phyloP scores from a whole-genome alignment of 2,329 filamentous ascomycete species.

The Cladosporium oxysporum region DNA sequence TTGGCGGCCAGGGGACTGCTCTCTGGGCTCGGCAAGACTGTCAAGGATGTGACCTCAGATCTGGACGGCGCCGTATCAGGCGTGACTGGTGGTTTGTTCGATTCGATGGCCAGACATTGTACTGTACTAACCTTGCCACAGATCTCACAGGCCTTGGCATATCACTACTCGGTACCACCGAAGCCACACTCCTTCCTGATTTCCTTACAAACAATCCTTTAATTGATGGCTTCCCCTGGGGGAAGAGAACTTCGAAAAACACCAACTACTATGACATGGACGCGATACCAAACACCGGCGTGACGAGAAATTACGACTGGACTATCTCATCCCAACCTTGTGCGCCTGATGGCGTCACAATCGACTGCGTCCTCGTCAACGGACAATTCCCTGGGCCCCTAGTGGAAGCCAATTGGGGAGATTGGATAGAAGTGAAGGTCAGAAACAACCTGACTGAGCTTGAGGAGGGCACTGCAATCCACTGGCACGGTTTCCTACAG shows the following conservation, averaged over 20 bases:
- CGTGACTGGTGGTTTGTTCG: neutral
- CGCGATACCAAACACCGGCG: slow-evolving; percentile 32
- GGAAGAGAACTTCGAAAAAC: slow-evolving; percentile 27
- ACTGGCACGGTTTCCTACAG: slow-evolving; percentile 47
- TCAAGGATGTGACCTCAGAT: slow-evolving; percentile 14
- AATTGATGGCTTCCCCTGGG: slow-evolving; percentile 30
- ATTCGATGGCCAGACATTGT: neutral
- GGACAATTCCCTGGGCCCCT: slow-evolving; percentile 28
- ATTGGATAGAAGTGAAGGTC: slow-evolving; percentile 40
- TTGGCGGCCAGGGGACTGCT: slow-evolving; percentile 1
- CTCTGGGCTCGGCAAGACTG: slow-evolving; percentile 8
- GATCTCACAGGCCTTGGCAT: slow-evolving; percentile 5
- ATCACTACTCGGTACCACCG: slow-evolving; percentile 24
- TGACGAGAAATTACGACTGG: slow-evolving; percentile 33
- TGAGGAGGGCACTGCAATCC: slow-evolving; percentile 41
- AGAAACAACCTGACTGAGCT: slow-evolving; percentile 36
- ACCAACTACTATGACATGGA: slow-evolving; percentile 32
- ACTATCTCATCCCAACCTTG: slow-evolving; percentile 26
- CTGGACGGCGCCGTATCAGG: neutral
- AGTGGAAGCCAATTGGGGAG: slow-evolving; percentile 43
- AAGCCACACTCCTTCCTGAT: slow-evolving; percentile 19
- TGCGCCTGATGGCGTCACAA: slow-evolving; percentile 32
- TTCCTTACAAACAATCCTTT: slow-evolving; percentile 25
- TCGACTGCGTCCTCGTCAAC: slow-evolving; percentile 27
- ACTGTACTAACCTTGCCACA: neutral